Conservation (phyloP, 2,329 filamentous ascomycete genomes). For the Ophiostoma fasciatum region DNA sequence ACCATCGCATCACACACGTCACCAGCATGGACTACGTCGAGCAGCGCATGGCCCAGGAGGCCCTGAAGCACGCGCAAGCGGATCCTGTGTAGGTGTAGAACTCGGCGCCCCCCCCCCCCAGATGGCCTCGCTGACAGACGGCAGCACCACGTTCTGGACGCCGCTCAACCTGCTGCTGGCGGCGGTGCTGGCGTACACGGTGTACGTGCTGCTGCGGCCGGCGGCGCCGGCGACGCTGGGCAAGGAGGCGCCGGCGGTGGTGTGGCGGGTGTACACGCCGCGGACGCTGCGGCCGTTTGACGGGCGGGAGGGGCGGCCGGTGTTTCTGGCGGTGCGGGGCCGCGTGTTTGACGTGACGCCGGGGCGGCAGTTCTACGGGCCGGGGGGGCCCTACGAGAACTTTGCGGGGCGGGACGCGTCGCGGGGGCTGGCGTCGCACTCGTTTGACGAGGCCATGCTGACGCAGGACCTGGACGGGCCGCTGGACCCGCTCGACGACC, state of each 20-base stretch:
- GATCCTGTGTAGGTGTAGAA: constrained; percentile 4
- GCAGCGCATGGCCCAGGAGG: constrained; percentile 39
- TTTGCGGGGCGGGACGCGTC: constrained; percentile 89
- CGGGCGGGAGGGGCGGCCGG: constrained; percentile 56
- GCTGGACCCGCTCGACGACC: constrained; percentile 58
- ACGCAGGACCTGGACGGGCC: constrained; percentile 79
- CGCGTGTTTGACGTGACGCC: constrained; percentile 79
- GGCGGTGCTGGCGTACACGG: constrained; percentile 39
- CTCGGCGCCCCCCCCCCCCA: too few species aligned
- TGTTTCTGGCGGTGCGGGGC: constrained; percentile 85
- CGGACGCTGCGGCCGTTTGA: constrained; percentile 74
- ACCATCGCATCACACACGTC: too few species aligned
- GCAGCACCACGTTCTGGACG: too few species aligned
- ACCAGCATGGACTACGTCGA: constrained; percentile 50
- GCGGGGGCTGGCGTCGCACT: constrained; percentile 74
- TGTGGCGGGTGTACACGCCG: constrained; percentile 60
- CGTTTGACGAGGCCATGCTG: constrained; percentile 91
- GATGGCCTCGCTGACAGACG: too few species aligned
- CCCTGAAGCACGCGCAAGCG: constrained; percentile 23
- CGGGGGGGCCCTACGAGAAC: constrained; percentile 87
- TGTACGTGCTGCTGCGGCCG: constrained; percentile 40
- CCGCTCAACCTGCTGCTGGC: constrained; percentile 49
- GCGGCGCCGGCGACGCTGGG: constrained; percentile 31
- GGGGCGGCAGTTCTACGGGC: constrained; percentile 90
- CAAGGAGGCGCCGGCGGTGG: constrained; percentile 38